A percentile compares a stretch with the other conserved stretches of the same genome.
These are phyloP conservation scores for Rhizopus delemar DNA, from an alignment of 371 early-diverging fungal species.

Conservation along the genomic window DNA sequence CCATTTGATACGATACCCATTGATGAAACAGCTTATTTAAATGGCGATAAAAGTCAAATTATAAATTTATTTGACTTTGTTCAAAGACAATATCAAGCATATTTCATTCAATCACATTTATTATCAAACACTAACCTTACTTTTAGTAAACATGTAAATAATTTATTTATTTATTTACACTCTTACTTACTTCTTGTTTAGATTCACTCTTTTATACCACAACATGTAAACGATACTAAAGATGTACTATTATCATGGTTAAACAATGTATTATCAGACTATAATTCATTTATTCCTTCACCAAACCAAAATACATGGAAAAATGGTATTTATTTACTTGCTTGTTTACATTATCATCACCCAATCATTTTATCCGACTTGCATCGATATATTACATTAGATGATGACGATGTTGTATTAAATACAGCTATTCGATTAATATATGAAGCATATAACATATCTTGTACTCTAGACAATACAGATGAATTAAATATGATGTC, in stretches of 20 bases:
- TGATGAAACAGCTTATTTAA: conserved; percentile 3
- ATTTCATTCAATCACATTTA: conserved; percentile 23
- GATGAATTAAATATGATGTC: conserved; percentile 4
- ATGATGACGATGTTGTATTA: conserved; percentile 6
- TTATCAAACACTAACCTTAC: conserved; percentile 24
- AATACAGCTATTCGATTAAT: conserved; percentile 26
- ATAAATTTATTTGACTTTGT: conserved; percentile 35
- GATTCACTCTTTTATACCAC: conserved; percentile 33
- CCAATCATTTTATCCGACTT: conserved; percentile 61
- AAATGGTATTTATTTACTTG: conserved; percentile 65
- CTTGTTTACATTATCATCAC: conserved; percentile 66
- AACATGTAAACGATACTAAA: conserved; percentile 41
- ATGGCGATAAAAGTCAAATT: conserved; percentile 27
- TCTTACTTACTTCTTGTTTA: conserved; percentile 2
- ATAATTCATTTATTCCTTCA: conserved; percentile 59
- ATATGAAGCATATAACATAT: conserved; percentile 24
- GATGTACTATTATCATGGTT: conserved; percentile 64
- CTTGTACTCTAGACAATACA: conserved; percentile 22
- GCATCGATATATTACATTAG: conserved; percentile 21
- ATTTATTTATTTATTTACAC: conserved; percentile 5
- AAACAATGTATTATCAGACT: conserved; percentile 55
- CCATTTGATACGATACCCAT: conserved; percentile 6
- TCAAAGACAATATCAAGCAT: conserved; percentile 37
- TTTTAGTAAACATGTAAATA: conserved; percentile 39
- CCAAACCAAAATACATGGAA: conserved; percentile 53